Evolutionary conservation across 2,329 filamentous ascomycete genomes (phyloP).

Genomic region (Cucurbitaria berberidis): DNA sequence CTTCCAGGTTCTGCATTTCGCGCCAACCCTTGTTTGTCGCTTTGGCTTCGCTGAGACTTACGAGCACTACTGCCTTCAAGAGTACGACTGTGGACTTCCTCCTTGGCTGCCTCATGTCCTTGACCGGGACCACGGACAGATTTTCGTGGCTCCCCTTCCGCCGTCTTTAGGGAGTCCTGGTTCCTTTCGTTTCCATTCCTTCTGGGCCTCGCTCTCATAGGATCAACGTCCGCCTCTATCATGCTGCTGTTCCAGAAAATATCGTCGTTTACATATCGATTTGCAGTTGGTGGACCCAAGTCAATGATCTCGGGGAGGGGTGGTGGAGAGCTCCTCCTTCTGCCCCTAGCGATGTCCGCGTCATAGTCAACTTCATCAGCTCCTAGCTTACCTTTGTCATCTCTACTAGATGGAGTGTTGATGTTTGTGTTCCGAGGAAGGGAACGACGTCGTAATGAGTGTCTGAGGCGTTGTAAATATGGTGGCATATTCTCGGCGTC

Average conservation of each 20-base stretch:
- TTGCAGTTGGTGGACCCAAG: slow-evolving; percentile 15
- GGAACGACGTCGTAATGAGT: slow-evolving; percentile 13
- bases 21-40: background rate
- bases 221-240: slow-evolving; percentile 16
- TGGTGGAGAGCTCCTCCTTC: slow-evolving; percentile 1
- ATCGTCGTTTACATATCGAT: slow-evolving; percentile 17
- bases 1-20: background rate
- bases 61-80: background rate
- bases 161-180: background rate
- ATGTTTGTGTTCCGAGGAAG: background rate
- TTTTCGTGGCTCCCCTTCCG: background rate
- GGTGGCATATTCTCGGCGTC: slow-evolving; percentile 13
- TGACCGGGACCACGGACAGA: background rate
- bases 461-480: slow-evolving; percentile 15
- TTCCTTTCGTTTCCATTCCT: background rate
- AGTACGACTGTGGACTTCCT: background rate
- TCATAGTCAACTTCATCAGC: background rate
- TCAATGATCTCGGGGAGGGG: slow-evolving; percentile 20
- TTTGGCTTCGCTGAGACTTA: background rate
- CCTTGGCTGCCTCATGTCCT: background rate
- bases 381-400: background rate
- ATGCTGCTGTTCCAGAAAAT: slow-evolving; percentile 30
- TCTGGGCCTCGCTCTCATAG: background rate
- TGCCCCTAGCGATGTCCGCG: background rate
- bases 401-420: background rate